Evolutionary conservation across 768 basidiomycete species (phyloP).

Genomic region (Terana coerulea): DNA sequence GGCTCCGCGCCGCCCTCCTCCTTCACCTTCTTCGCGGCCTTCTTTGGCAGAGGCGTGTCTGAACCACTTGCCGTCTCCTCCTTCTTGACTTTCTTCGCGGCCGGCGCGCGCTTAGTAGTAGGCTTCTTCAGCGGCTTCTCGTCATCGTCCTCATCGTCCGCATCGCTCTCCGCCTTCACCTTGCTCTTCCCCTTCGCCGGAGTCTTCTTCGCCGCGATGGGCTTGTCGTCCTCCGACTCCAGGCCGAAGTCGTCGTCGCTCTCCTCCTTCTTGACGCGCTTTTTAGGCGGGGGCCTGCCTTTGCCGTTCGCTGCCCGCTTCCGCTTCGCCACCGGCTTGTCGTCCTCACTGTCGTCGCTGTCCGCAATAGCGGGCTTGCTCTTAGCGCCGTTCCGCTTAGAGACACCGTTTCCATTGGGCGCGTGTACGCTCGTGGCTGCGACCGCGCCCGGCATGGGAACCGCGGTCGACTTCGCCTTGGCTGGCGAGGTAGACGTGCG

Average conservation of each 20-base stretch:
- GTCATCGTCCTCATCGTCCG: slow-evolving; percentile 43
- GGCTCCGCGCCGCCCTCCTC: slow-evolving; percentile 27
- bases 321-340: slow-evolving; percentile 40
- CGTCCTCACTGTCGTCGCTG: slow-evolving; percentile 36
- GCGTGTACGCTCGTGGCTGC: slow-evolving; percentile 33
- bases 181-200: slow-evolving; percentile 30
- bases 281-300: slow-evolving; percentile 58
- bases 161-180: slow-evolving; percentile 52
- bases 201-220: slow-evolving; percentile 23
- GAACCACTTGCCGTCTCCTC: slow-evolving; percentile 8
- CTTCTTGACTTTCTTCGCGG: slow-evolving; percentile 46
- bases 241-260: slow-evolving; percentile 24
- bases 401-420: slow-evolving; percentile 32
- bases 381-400: slow-evolving; percentile 31
- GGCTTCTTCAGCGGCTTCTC: slow-evolving; percentile 41
- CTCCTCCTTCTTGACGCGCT: slow-evolving; percentile 34
- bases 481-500: slow-evolving; percentile 64
- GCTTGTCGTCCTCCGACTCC: slow-evolving; percentile 30
- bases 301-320: slow-evolving; percentile 39
- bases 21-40: slow-evolving; percentile 42
- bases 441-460: slow-evolving; percentile 40
- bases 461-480: slow-evolving; percentile 41
- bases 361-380: slow-evolving; percentile 18
- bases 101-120: slow-evolving; percentile 39
- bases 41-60: slow-evolving; percentile 43